Percentiles rank a stretch among this genome's conserved stretches.
phyloP scores from a whole-genome alignment of 495 filamentous ascomycete genomes.

The Echria macrotheca region DNA sequence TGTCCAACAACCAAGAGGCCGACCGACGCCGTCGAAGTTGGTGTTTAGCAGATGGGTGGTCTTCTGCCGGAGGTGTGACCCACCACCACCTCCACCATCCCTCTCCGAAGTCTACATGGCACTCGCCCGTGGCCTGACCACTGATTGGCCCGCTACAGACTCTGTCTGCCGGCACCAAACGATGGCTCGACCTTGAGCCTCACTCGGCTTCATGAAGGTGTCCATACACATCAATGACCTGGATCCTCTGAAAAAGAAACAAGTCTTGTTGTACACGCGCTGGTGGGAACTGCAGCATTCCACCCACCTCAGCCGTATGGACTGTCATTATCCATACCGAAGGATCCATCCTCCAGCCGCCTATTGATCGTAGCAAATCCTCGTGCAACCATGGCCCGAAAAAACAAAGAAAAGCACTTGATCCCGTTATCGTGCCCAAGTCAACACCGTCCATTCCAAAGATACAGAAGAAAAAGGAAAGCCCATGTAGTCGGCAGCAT shows the following conservation, averaged over 20 bases:
- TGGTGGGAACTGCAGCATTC: conserved; percentile 9
- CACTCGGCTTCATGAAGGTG: too few relatives aligned
- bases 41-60: too few relatives aligned
- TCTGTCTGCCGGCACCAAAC: too few relatives aligned
- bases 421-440: conserved; percentile 32
- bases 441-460: conserved; percentile 43
- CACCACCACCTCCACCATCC: too few relatives aligned
- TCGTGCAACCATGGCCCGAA: conserved; percentile 27
- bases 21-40: too few relatives aligned
- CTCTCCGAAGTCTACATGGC: too few relatives aligned
- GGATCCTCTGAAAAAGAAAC: conserved; percentile 2
- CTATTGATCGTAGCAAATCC: conserved; percentile 28
- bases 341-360: conserved; percentile 16
- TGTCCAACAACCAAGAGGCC: too few relatives aligned
- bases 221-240: background rate
- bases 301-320: conserved; percentile 15
- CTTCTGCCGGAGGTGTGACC: too few relatives aligned
- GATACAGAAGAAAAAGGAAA: conserved; percentile 35
- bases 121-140: too few relatives aligned
- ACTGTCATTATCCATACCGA: conserved; percentile 22
- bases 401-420: conserved; percentile 26
- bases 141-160: too few relatives aligned
- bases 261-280: conserved; percentile 23
- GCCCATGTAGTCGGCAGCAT: conserved; percentile 16
- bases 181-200: too few relatives aligned